These are phyloP conservation scores for Saxophila tyrrhenica DNA, from an alignment of 495 filamentous ascomycete genomes.

Conservation along the genomic window DNA sequence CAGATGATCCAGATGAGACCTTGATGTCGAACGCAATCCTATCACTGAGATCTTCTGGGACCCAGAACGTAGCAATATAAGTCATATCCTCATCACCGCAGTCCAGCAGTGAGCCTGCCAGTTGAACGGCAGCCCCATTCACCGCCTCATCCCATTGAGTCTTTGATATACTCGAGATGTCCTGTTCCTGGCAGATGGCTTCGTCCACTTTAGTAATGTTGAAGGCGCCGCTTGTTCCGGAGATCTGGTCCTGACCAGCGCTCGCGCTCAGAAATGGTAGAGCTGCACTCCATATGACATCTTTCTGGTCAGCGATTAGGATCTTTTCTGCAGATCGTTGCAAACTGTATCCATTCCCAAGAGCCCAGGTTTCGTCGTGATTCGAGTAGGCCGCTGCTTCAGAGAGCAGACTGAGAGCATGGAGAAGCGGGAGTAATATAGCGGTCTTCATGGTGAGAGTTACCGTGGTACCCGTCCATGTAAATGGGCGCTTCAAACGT, in stretches of 20 bases:
- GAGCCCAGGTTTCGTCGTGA: neutral
- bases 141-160: neutral
- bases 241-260: neutral
- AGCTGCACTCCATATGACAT: neutral
- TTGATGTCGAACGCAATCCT: conserved; percentile 1
- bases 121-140: neutral
- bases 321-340: neutral
- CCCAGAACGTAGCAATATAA: neutral
- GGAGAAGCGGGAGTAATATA: too few relatives aligned
- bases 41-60: neutral
- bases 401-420: neutral
- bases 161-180: neutral
- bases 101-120: neutral
- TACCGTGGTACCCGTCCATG: too few relatives aligned
- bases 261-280: conserved; percentile 3
- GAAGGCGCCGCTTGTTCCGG: neutral
- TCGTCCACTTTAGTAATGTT: conserved; percentile 3
- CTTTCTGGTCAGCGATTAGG: neutral
- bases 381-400: too few relatives aligned
- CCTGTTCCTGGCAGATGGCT: neutral
- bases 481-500: too few relatives aligned
- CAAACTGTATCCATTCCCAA: neutral
- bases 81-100: neutral
- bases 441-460: too few relatives aligned
- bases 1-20: neutral